These are phyloP conservation scores for Nicotiana rustica DNA, from an alignment of 305 asterid species.

Conservation along the genomic window DNA sequence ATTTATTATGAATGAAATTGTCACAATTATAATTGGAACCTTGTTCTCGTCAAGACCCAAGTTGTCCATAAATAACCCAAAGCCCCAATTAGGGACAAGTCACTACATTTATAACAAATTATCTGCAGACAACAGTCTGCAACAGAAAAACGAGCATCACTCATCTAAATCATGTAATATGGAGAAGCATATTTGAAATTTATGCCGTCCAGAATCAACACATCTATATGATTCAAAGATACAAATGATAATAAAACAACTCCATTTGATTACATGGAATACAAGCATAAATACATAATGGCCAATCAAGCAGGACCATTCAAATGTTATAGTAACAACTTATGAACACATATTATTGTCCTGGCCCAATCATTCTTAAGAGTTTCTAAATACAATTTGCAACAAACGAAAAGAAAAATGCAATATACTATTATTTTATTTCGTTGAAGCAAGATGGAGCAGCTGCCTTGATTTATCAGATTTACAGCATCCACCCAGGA, in stretches of 20 bases:
- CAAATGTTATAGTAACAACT: slow-evolving; percentile 19
- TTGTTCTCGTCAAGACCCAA: neutral
- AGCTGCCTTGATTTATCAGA: neutral
- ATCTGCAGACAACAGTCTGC: neutral
- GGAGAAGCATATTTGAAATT: slow-evolving; percentile 1
- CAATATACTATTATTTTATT: slow-evolving; percentile 16
- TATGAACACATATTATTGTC: slow-evolving; percentile 19
- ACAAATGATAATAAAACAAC: neutral
- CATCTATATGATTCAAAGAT: neutral
- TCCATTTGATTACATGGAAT: neutral
- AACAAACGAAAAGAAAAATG: slow-evolving; percentile 25
- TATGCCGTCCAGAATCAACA: neutral
- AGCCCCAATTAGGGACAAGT: neutral
- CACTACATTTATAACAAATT: neutral
- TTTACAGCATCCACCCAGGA: slow-evolving; percentile 42
- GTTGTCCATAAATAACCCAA: neutral
- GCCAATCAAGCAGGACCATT: neutral
- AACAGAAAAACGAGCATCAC: neutral
- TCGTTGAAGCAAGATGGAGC: neutral
- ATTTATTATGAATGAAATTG: too few species aligned
- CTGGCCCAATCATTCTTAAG: neutral
- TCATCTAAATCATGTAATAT: neutral
- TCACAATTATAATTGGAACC: neutral
- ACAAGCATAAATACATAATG: neutral
- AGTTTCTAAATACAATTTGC: neutral